Percentiles rank a stretch among this genome's conserved stretches.
These are phyloP conservation scores for Inga leiocalycina DNA, from an alignment of 306 rosid genomes.

Conservation along the genomic window DNA sequence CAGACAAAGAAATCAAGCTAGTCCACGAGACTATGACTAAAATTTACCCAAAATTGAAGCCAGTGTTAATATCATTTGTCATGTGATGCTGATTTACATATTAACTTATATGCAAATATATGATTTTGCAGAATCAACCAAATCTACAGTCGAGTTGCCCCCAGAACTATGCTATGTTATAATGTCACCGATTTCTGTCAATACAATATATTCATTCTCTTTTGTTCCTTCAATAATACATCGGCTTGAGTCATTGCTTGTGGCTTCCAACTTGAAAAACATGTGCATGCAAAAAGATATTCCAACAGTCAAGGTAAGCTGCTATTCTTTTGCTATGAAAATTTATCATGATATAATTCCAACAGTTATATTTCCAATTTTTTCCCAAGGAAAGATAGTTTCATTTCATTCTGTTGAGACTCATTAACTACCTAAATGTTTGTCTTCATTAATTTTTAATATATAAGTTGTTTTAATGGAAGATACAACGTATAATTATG, in stretches of 20 bases:
- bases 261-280: conserved; percentile 63
- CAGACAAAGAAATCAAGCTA: neutral
- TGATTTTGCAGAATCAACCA: conserved; percentile 53
- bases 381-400: neutral
- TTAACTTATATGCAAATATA: neutral
- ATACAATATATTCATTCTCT: conserved; percentile 60
- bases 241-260: conserved; percentile 66
- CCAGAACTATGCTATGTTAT: conserved; percentile 74
- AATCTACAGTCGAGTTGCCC: conserved; percentile 66
- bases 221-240: conserved; percentile 83
- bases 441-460: neutral
- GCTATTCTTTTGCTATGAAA: neutral
- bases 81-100: conserved; percentile 19
- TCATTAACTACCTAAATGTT: conserved; percentile 1
- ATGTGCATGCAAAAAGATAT: conserved; percentile 59
- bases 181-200: conserved; percentile 69
- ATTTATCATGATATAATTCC: neutral
- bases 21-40: neutral
- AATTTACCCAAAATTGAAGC: neutral
- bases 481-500: neutral
- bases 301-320: conserved; percentile 60
- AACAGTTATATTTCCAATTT: neutral
- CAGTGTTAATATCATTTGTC: conserved; percentile 8
- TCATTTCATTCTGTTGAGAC: neutral
- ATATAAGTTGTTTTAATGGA: conserved; percentile 7